phyloP scores from a whole-genome alignment of 2,329 filamentous ascomycete species.

The Chaetomium sp. region DNA sequence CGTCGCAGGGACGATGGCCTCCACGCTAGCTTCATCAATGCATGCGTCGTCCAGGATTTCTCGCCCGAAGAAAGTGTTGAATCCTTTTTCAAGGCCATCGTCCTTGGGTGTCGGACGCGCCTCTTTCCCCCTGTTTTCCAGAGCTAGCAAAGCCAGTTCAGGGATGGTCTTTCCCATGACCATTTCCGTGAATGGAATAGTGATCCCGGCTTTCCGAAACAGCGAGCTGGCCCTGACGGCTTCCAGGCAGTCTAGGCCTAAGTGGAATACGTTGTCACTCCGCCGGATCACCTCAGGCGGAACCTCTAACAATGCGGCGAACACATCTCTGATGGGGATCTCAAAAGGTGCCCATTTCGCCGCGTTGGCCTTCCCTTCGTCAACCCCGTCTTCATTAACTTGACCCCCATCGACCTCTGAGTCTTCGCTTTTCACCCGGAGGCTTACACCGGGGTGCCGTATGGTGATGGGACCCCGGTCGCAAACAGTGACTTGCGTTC shows the following conservation, averaged over 20 bases:
- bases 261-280: slow-evolving; percentile 65
- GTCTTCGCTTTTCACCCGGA: neutral
- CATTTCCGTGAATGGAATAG: slow-evolving; percentile 64
- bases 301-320: slow-evolving; percentile 55
- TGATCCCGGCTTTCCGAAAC: slow-evolving; percentile 56
- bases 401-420: neutral
- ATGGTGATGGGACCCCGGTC: slow-evolving; percentile 22
- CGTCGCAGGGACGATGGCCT: slow-evolving; percentile 59
- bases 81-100: neutral
- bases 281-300: slow-evolving; percentile 51
- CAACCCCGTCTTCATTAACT: too few species aligned
- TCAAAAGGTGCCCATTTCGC: slow-evolving; percentile 32
- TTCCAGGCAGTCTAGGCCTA: slow-evolving; percentile 87
- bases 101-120: neutral
- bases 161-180: slow-evolving; percentile 58
- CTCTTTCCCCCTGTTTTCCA: neutral
- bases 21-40: slow-evolving; percentile 41
- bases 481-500: slow-evolving; percentile 54
- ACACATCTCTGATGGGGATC: slow-evolving; percentile 37
- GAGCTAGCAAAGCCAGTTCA: slow-evolving; percentile 47
- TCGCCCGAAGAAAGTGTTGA: slow-evolving; percentile 9
- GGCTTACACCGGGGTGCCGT: slow-evolving; percentile 42
- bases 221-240: slow-evolving; percentile 76
- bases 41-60: slow-evolving; percentile 30
- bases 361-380: too few species aligned